Evolutionary conservation across 345 rosid genomes (phyloP).

Genomic region (Moringa oleifera): DNA sequence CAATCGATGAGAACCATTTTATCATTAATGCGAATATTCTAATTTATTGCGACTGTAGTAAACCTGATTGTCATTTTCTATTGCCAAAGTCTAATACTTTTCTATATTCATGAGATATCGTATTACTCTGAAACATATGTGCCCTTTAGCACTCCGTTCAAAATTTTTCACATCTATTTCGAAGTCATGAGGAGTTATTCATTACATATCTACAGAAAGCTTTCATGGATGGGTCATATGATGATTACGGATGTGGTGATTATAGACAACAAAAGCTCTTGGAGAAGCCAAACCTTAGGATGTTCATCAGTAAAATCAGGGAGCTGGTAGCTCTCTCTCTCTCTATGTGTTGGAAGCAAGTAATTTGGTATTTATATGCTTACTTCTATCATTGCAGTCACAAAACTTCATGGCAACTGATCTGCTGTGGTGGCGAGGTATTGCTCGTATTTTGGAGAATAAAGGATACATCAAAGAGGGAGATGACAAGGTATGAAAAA

Average conservation of each 20-base stretch:
- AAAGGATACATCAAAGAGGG: conserved; percentile 68
- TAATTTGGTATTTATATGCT: conserved; percentile 6
- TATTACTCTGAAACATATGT: neutral
- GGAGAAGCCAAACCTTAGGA: conserved; percentile 53
- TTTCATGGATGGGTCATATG: conserved; percentile 29
- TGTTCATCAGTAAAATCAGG: conserved; percentile 52
- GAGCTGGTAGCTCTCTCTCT: conserved; percentile 45
- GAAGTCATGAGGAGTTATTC: neutral
- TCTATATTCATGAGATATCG: neutral
- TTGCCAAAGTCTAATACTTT: neutral
- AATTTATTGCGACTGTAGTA: too few species aligned
- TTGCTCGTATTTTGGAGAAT: conserved; percentile 72
- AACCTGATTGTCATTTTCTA: neutral
- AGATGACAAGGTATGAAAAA: conserved; percentile 63
- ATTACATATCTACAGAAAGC: conserved; percentile 17
- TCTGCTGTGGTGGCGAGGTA: conserved; percentile 83
- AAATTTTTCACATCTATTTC: neutral
- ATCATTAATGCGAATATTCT: too few species aligned
- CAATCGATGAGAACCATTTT: too few species aligned
- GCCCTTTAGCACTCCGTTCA: neutral
- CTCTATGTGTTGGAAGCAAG: neutral
- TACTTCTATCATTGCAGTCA: conserved; percentile 39
- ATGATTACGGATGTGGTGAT: conserved; percentile 30
- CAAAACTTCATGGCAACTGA: conserved; percentile 46
- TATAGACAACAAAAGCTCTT: conserved; percentile 21